A percentile compares a stretch with the other conserved stretches of the same genome.
Evolutionary conservation across 2,329 filamentous ascomycete species (phyloP).

Genomic region (Chaetothyriales sp.): DNA sequence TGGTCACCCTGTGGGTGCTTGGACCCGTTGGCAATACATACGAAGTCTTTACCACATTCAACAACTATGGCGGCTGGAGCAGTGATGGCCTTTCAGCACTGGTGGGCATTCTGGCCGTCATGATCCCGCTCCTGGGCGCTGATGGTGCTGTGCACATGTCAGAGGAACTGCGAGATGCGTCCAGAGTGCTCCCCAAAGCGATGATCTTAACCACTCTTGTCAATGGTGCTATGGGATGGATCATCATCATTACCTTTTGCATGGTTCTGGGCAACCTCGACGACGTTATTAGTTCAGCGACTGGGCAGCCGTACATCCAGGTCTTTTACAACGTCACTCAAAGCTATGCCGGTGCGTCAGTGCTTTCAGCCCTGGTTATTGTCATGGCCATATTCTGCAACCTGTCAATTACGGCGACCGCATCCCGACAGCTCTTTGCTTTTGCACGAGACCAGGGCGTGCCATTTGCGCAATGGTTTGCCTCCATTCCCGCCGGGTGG

Average conservation of each 20-base stretch:
- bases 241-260: constrained; percentile 24
- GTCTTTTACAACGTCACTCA: constrained; percentile 24
- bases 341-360: constrained; percentile 19
- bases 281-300: constrained; percentile 20
- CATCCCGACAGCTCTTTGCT: constrained; percentile 25
- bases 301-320: constrained; percentile 25
- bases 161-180: constrained; percentile 27
- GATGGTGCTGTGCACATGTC: constrained; percentile 19
- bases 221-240: constrained; percentile 25
- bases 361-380: constrained; percentile 22
- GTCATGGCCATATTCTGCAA: constrained; percentile 20
- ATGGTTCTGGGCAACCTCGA: constrained; percentile 25
- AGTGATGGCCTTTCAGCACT: constrained; percentile 18
- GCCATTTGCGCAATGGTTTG: constrained; percentile 20
- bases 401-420: constrained; percentile 24
- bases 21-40: constrained; percentile 24
- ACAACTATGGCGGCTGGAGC: constrained; percentile 26
- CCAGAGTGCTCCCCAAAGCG: constrained; percentile 23
- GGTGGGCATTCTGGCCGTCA: constrained; percentile 19
- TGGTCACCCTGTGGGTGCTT: constrained; percentile 31
- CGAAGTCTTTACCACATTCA: constrained; percentile 28
- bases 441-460: constrained; percentile 30
- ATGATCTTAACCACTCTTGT: constrained; percentile 25
- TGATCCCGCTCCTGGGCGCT: constrained; percentile 16
- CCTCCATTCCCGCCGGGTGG: constrained; percentile 14